Percentiles rank a stretch among this genome's conserved stretches.
Evolutionary conservation across 2,329 filamentous ascomycete species (phyloP).

Genomic region (Taxawa tesnikishii): DNA sequence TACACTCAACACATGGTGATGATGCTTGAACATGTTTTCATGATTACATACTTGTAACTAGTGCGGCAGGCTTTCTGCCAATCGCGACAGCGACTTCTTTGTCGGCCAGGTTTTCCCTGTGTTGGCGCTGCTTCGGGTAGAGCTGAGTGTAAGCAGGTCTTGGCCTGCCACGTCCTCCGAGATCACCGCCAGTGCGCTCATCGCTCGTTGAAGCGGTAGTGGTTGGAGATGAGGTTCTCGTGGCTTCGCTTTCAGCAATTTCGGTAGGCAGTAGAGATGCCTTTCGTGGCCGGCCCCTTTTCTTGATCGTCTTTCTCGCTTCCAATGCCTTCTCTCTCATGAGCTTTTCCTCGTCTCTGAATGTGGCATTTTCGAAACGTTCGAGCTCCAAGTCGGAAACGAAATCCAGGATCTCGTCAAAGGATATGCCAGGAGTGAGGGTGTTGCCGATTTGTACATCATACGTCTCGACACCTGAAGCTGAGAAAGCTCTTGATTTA

Average conservation of each 20-base stretch:
- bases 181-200: neutral
- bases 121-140: neutral
- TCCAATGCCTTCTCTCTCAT: slow-evolving; percentile 5
- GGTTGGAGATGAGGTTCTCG: neutral
- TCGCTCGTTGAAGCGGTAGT: neutral
- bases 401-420: slow-evolving; percentile 20
- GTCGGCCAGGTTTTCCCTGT: neutral
- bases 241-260: neutral
- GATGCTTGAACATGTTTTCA: too few relatives aligned
- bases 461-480: slow-evolving; percentile 12
- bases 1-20: neutral
- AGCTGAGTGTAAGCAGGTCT: slow-evolving; percentile 18
- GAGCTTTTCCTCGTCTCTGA: slow-evolving; percentile 11
- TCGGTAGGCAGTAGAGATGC: neutral
- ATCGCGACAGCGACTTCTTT: neutral
- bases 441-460: slow-evolving; percentile 16
- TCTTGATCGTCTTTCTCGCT: too few relatives aligned
- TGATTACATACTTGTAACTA: neutral
- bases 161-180: slow-evolving; percentile 13
- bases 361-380: slow-evolving; percentile 18
- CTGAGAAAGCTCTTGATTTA: slow-evolving; percentile 12
- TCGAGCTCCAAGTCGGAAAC: slow-evolving; percentile 21
- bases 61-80: neutral
- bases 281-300: slow-evolving; percentile 7
- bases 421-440: slow-evolving; percentile 12